Evolutionary conservation across 768 basidiomycete genomes (phyloP).

Genomic region (Collybiopsis luxurians): DNA sequence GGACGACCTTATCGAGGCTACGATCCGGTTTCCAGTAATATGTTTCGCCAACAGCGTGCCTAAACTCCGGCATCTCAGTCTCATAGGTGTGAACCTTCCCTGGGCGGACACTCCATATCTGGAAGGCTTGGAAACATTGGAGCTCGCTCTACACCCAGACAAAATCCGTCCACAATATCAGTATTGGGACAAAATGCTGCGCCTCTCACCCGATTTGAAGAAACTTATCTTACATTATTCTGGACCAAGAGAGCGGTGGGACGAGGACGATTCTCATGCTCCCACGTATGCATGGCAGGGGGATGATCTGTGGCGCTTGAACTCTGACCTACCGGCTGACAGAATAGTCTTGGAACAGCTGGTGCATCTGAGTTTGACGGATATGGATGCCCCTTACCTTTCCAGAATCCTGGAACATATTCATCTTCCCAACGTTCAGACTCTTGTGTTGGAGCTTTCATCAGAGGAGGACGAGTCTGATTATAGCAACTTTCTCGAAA

Average conservation of each 20-base stretch:
- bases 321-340: slow-evolving; percentile 1
- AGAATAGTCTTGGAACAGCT: background rate
- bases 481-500: slow-evolving; percentile 4
- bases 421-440: slow-evolving; percentile 1
- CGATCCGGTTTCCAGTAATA: slow-evolving; percentile 55
- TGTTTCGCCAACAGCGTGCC: slow-evolving; percentile 55
- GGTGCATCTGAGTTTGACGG: slow-evolving; percentile 3
- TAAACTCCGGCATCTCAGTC: slow-evolving; percentile 48
- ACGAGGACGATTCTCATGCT: background rate
- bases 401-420: background rate
- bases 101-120: slow-evolving; percentile 54
- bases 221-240: slow-evolving; percentile 57
- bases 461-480: slow-evolving; percentile 6
- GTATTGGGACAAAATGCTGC: slow-evolving; percentile 55
- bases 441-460: background rate
- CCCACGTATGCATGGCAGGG: slow-evolving; percentile 4
- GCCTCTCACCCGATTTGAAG: slow-evolving; percentile 42
- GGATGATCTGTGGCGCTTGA: slow-evolving; percentile 7
- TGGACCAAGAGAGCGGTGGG: slow-evolving; percentile 36
- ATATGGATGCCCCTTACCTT: slow-evolving; percentile 4
- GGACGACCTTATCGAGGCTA: slow-evolving; percentile 51
- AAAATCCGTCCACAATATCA: slow-evolving; percentile 54
- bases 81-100: slow-evolving; percentile 65
- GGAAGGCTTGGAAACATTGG: slow-evolving; percentile 43
- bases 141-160: slow-evolving; percentile 60